Evolutionary conservation across 768 basidiomycete species (phyloP).

Genomic region (Hydnum rufescens): DNA sequence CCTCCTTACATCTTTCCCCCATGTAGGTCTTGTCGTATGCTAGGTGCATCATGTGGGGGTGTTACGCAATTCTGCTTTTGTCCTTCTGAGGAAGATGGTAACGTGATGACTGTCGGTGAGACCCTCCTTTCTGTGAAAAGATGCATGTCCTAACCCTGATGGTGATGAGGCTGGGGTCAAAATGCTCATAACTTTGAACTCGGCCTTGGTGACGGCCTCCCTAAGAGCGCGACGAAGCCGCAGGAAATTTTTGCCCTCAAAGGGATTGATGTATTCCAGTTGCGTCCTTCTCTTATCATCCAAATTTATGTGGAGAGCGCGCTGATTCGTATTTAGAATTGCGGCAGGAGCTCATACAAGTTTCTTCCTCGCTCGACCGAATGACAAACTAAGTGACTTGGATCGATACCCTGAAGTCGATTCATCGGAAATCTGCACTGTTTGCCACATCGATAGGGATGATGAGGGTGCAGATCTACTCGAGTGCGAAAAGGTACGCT

Average conservation of each 20-base stretch:
- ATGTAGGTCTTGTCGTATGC: constrained; percentile 59
- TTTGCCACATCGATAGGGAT: constrained; percentile 49
- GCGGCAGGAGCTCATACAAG: constrained; percentile 78
- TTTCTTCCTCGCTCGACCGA: constrained; percentile 59
- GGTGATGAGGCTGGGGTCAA: constrained; percentile 12
- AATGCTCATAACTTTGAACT: constrained; percentile 39
- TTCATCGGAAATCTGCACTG: constrained; percentile 46
- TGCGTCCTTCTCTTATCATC: constrained; percentile 16
- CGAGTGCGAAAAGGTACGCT: constrained; percentile 73
- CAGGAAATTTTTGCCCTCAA: constrained; percentile 44
- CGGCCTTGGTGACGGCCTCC: constrained; percentile 57
- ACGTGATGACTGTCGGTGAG: constrained; percentile 52
- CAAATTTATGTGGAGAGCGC: too few species aligned
- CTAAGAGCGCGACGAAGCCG: constrained; percentile 76
- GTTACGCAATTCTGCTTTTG: constrained; percentile 75
- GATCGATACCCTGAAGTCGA: constrained; percentile 65
- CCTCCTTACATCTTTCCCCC: neutral
- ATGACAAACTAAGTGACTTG: constrained; percentile 53
- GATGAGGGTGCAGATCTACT: constrained; percentile 43
- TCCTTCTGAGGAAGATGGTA: constrained; percentile 43
- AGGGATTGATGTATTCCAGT: constrained; percentile 71
- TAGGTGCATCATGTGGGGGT: constrained; percentile 52
- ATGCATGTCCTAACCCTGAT: neutral
- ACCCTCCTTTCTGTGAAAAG: too few species aligned
- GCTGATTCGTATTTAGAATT: constrained; percentile 21